Percentiles rank a stretch among this genome's conserved stretches.
Evolutionary conservation across 345 rosid genomes (phyloP).

Genomic region (Salix viminalis): DNA sequence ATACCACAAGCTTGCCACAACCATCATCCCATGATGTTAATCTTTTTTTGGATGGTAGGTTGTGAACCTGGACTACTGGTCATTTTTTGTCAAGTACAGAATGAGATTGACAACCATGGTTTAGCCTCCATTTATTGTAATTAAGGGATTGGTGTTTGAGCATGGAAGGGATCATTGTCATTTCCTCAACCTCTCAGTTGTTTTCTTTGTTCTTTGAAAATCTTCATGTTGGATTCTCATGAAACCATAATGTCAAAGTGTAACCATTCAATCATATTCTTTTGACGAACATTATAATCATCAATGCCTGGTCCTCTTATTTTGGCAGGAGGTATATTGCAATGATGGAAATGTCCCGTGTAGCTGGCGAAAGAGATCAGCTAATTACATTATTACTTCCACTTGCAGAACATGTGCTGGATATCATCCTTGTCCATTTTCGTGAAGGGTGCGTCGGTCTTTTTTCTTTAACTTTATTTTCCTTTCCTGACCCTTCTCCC

Average conservation of each 20-base stretch:
- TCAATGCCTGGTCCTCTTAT: not conserved
- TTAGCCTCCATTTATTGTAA: not conserved
- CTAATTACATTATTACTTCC: constrained; percentile 65
- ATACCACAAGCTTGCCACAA: no score
- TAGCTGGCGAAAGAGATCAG: constrained; percentile 71
- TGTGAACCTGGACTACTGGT: no score
- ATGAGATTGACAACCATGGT: not conserved
- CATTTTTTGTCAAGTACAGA: no score
- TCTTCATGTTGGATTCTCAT: no score
- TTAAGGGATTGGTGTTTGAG: not conserved
- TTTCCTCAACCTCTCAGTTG: not conserved
- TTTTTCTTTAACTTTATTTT: not conserved
- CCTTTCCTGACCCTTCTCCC: not conserved
- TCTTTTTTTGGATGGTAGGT: no score
- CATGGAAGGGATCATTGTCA: not conserved
- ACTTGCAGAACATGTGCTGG: constrained; percentile 68
- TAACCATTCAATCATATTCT: not conserved
- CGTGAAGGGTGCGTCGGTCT: constrained; percentile 53
- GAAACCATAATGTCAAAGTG: not conserved
- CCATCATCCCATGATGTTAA: no score
- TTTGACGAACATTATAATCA: no score
- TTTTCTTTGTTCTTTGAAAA: no score
- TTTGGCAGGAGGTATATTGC: constrained; percentile 83
- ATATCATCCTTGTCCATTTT: constrained; percentile 70
- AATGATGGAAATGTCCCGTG: constrained; percentile 91